Evolutionary conservation across 352 stramenopile genomes (phyloP).

Genomic region (Globisporangium irregulare): DNA sequence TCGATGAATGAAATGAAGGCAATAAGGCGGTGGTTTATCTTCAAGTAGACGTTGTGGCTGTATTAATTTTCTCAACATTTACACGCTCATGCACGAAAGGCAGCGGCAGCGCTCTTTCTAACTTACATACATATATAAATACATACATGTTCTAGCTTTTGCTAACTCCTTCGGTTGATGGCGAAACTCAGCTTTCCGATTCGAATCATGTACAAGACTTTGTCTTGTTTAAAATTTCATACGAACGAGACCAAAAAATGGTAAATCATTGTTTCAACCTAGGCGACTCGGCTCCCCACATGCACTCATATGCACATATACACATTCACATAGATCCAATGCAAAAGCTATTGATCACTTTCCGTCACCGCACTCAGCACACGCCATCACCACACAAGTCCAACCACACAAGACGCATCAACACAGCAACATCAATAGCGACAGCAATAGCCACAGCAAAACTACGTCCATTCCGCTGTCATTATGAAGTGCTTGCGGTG

Average conservation of each 20-base stretch:
- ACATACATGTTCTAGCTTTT: not conserved
- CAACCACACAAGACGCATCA: not conserved
- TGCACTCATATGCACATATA: not conserved
- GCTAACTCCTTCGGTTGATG: conserved; percentile 7
- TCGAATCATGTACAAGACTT: conserved; percentile 41
- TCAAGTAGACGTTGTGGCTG: not conserved
- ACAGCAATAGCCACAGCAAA: no score
- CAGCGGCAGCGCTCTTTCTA: not conserved
- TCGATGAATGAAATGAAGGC: not conserved
- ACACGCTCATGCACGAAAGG: not conserved
- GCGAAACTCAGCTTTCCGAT: conserved; percentile 54
- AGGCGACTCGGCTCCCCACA: conserved; percentile 5
- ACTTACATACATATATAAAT: not conserved
- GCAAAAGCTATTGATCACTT: not conserved
- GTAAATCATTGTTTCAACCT: conserved; percentile 50
- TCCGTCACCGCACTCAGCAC: not conserved
- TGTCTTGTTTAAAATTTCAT: conserved; percentile 31
- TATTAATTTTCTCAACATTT: not conserved
- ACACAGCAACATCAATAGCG: not conserved
- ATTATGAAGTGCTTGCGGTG: no score
- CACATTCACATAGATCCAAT: not conserved
- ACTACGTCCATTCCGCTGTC: no score
- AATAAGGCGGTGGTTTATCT: not conserved
- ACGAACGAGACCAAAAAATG: conserved; percentile 69
- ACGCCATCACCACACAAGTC: not conserved